These are phyloP conservation scores for Helianthus tuberosus DNA, from an alignment of 129 eudicot species.

Conservation along the genomic window DNA sequence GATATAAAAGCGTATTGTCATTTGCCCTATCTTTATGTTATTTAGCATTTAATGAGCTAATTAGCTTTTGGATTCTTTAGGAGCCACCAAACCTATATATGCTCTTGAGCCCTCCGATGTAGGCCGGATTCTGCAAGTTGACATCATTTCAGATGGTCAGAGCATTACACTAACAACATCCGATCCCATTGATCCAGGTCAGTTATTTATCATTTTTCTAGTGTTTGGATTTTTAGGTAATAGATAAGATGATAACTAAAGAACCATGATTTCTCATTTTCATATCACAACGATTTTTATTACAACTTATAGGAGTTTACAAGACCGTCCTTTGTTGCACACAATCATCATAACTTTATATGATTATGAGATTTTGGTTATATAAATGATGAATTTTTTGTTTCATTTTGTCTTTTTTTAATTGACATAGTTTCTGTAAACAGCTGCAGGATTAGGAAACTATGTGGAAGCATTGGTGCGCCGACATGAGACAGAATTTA, in stretches of 20 bases:
- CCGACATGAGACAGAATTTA: conserved; percentile 90
- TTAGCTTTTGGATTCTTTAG: conserved; percentile 37
- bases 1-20: background rate
- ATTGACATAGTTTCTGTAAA: conserved; percentile 8
- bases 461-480: conserved; percentile 96
- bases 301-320: background rate
- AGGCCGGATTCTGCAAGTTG: conserved; percentile 79
- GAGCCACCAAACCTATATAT: conserved; percentile 84
- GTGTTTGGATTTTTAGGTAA: background rate
- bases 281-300: background rate
- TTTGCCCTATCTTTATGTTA: background rate
- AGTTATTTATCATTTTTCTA: conserved; percentile 5
- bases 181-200: conserved; percentile 92
- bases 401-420: background rate
- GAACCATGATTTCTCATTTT: conserved; percentile 5
- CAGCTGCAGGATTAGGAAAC: conserved; percentile 99
- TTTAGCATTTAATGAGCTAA: background rate
- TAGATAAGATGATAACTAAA: conserved; percentile 4
- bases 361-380: conserved; percentile 12
- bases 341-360: conserved; percentile 8
- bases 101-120: conserved; percentile 99
- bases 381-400: background rate
- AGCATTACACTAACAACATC: conserved; percentile 59
- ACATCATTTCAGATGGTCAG: conserved; percentile 51
- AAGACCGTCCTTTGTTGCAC: conserved; percentile 3